Percentiles rank a stretch among this genome's conserved stretches.
These are phyloP conservation scores for Talaromyces ruber DNA, from an alignment of 495 filamentous ascomycete genomes.

Conservation along the genomic window DNA sequence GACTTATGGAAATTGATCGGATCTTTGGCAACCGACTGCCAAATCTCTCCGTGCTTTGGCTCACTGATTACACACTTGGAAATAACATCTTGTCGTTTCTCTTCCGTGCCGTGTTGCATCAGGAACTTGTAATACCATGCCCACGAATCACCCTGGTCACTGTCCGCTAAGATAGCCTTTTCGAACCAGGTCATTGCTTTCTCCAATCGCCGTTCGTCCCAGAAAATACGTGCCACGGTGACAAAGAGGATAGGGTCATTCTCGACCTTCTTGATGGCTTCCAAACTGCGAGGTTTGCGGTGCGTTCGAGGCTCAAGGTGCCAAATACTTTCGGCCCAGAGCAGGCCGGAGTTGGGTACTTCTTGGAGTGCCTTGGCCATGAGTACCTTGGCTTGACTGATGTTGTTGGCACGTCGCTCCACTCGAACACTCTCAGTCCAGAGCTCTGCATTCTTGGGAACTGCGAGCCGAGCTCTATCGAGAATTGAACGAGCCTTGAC, in stretches of 20 bases:
- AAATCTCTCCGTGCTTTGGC: slow-evolving; percentile 87
- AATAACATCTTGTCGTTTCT: slow-evolving; percentile 76
- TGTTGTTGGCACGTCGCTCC: slow-evolving; percentile 81
- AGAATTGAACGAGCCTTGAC: slow-evolving; percentile 91
- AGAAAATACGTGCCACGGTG: slow-evolving; percentile 67
- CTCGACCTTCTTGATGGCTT: slow-evolving; percentile 94
- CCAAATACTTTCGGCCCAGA: slow-evolving; percentile 94
- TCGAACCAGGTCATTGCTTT: slow-evolving; percentile 95
- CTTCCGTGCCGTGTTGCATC: slow-evolving; percentile 80
- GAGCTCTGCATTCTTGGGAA: slow-evolving; percentile 75
- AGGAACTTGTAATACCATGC: slow-evolving; percentile 97
- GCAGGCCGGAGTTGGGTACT: slow-evolving; percentile 75
- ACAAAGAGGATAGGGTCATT: slow-evolving; percentile 82
- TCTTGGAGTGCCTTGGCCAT: slow-evolving; percentile 93
- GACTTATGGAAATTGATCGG: slow-evolving; percentile 66
- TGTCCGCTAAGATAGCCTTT: slow-evolving; percentile 80
- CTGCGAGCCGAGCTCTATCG: slow-evolving; percentile 77
- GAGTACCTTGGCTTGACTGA: slow-evolving; percentile 71
- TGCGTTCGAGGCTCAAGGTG: slow-evolving; percentile 85
- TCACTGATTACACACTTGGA: slow-evolving; percentile 67
- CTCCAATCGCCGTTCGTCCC: slow-evolving; percentile 72
- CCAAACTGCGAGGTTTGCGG: slow-evolving; percentile 78
- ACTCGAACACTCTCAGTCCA: slow-evolving; percentile 90
- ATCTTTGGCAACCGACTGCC: slow-evolving; percentile 79
- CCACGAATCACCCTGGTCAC: slow-evolving; percentile 88